phyloP scores from a whole-genome alignment of 352 stramenopile genomes.

The Pythium folliculosum region DNA sequence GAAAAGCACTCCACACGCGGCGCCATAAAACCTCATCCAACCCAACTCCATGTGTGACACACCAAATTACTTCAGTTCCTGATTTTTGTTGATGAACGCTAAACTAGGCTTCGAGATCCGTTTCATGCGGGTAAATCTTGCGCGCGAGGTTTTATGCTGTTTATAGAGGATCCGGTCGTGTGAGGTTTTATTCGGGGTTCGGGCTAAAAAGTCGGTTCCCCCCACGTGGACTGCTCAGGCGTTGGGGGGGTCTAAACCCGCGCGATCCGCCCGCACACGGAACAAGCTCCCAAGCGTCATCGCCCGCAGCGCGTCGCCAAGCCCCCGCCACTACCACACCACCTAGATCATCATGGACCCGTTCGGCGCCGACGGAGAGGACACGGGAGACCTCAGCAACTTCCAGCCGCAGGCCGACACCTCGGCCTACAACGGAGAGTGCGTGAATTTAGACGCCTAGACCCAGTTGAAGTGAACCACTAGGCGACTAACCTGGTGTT shows the following conservation, averaged over 20 bases:
- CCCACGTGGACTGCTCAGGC: constrained; percentile 14
- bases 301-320: constrained; percentile 21
- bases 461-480: constrained; percentile 15
- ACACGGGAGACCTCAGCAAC: constrained; percentile 50
- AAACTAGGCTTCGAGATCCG: constrained; percentile 7
- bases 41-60: constrained; percentile 13
- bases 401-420: constrained; percentile 59
- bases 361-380: constrained; percentile 50
- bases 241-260: background rate
- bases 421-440: constrained; percentile 51
- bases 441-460: constrained; percentile 21
- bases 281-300: constrained; percentile 22
- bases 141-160: constrained; percentile 15
- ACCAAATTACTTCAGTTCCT: background rate
- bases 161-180: background rate
- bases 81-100: background rate
- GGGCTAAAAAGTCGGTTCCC: constrained; percentile 20
- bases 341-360: constrained; percentile 53
- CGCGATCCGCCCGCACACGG: constrained; percentile 12
- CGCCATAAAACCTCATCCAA: constrained; percentile 7
- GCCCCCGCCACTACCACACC: background rate
- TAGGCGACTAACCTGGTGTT: background rate
- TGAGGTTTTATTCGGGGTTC: constrained; percentile 3
- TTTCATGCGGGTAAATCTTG: constrained; percentile 14
- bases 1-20: background rate